Conservation (phyloP, 352 stramenopile species). For the Phytophthora sojae region DNA sequence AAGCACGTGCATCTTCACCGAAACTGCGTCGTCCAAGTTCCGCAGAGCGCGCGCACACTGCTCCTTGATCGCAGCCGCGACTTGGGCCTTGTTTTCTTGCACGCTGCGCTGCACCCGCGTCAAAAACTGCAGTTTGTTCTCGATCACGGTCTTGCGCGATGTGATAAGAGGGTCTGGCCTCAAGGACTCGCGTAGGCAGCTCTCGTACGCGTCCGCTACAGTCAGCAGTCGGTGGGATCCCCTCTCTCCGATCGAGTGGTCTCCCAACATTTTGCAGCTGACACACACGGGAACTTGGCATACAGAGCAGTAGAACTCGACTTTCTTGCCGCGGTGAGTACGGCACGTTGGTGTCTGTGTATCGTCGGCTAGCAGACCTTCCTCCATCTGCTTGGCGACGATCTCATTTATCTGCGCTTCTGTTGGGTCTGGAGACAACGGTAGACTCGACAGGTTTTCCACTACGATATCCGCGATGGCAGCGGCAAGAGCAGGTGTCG, state of each 20-base stretch:
- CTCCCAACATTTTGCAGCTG: conserved; percentile 84
- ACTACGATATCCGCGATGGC: conserved; percentile 22
- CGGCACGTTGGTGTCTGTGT: conserved; percentile 42
- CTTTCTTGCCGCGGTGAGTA: conserved; percentile 58
- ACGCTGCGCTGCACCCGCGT: conserved; percentile 38
- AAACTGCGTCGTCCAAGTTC: conserved; percentile 51
- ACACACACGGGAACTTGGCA: conserved; percentile 75
- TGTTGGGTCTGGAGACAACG: conserved; percentile 10
- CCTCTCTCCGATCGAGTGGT: conserved; percentile 84
- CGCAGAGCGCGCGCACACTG: conserved; percentile 59
- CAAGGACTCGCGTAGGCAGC: conserved; percentile 67
- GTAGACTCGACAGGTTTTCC: conserved; percentile 9
- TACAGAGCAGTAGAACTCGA: conserved; percentile 82
- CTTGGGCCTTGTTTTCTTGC: conserved; percentile 53
- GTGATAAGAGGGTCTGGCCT: conserved; percentile 70
- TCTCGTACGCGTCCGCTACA: conserved; percentile 73
- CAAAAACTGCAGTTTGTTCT: conserved; percentile 60
- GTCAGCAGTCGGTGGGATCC: conserved; percentile 70
- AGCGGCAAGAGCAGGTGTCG: conserved; percentile 31
- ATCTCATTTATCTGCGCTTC: conserved; percentile 44
- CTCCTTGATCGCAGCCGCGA: conserved; percentile 56
- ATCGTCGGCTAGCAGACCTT: conserved; percentile 38
- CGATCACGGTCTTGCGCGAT: conserved; percentile 70
- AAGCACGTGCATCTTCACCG: conserved; percentile 58
- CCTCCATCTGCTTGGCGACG: conserved; percentile 60